Evolutionary conservation across 2,329 filamentous ascomycete genomes (phyloP).

Genomic region (Fusarium buxicola): DNA sequence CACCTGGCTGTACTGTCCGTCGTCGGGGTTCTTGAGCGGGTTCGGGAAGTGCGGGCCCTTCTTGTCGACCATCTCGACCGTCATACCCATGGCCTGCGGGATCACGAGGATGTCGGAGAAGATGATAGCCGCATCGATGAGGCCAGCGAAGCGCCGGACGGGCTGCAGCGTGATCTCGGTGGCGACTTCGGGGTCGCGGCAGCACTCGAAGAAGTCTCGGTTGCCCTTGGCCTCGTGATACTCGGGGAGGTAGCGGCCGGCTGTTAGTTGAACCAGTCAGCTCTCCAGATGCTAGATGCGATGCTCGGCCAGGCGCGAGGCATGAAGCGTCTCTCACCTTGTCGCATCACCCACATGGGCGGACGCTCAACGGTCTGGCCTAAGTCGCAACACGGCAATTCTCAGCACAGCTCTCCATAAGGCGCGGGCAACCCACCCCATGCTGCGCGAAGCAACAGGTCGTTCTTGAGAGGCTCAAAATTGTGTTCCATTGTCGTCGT

Average conservation of each 20-base stretch:
- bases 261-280: conserved; percentile 58
- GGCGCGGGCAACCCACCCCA: conserved; percentile 70
- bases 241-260: conserved; percentile 95
- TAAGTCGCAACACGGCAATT: conserved; percentile 52
- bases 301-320: not conserved
- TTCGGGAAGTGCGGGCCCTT: conserved; percentile 95
- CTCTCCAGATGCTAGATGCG: not conserved
- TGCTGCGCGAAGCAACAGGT: conserved; percentile 89
- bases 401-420: conserved; percentile 37
- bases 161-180: conserved; percentile 95
- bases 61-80: conserved; percentile 98
- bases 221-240: conserved; percentile 95
- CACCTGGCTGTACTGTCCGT: conserved; percentile 84
- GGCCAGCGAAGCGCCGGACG: conserved; percentile 87
- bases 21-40: conserved; percentile 81
- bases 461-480: conserved; percentile 91
- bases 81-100: conserved; percentile 97
- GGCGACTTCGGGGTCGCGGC: conserved; percentile 90
- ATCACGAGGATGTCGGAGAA: conserved; percentile 99
- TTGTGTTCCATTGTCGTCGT: conserved; percentile 70
- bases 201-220: conserved; percentile 98
- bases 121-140: conserved; percentile 97
- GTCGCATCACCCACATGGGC: conserved; percentile 99
- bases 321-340: conserved; percentile 70
- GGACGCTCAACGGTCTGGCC: conserved; percentile 92